Conservation (phyloP, 768 basidiomycete genomes). For the Russula emetica region DNA sequence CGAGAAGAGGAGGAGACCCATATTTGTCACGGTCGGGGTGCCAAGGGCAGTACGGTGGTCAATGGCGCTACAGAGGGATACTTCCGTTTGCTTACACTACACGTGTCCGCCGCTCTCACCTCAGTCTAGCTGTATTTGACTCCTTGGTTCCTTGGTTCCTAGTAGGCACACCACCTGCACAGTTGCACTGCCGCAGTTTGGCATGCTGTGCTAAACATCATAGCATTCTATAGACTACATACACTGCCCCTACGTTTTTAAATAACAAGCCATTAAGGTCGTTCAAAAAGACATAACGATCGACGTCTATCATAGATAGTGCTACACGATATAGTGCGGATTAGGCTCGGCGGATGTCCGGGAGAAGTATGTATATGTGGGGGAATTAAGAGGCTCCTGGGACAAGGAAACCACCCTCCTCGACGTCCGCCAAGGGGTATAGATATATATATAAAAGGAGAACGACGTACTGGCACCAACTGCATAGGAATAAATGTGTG, state of each 20-base stretch:
- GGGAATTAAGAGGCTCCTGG: neutral
- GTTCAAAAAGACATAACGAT: no score
- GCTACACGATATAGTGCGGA: neutral
- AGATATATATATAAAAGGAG: neutral
- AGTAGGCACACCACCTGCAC: neutral
- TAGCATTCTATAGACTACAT: neutral
- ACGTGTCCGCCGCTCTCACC: no score
- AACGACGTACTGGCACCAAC: neutral
- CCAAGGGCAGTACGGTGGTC: neutral
- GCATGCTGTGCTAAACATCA: neutral
- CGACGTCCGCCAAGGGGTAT: neutral
- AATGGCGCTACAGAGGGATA: no score
- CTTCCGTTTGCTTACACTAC: neutral
- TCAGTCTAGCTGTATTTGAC: no score
- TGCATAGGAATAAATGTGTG: neutral
- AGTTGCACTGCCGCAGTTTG: neutral
- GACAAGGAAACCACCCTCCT: neutral
- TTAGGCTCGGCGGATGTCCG: neutral
- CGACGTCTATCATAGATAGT: neutral
- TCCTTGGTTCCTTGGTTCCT: no score
- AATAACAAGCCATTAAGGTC: neutral
- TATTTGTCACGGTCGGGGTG: neutral
- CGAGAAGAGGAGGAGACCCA: slow-evolving; percentile 11
- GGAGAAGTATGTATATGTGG: neutral
- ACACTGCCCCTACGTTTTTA: neutral